These are phyloP conservation scores for Cucurbitaria berberidis DNA, from an alignment of 2,329 filamentous ascomycete genomes.

Conservation along the genomic window DNA sequence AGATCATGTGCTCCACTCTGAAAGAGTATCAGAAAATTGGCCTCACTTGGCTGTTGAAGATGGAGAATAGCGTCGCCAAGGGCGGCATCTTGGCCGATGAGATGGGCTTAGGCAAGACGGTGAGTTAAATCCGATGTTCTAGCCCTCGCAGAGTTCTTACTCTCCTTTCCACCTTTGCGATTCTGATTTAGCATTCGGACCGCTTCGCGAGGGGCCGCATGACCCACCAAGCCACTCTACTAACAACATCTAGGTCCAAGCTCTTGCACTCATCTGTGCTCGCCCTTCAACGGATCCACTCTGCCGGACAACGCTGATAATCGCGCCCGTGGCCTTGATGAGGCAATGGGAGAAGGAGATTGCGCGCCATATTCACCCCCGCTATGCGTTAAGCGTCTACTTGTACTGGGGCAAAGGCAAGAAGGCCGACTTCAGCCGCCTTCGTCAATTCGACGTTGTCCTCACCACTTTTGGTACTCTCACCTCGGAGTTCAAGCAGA, in stretches of 20 bases:
- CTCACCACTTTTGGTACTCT: conserved; percentile 80
- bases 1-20: conserved; percentile 69
- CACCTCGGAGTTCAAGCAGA: conserved; percentile 68
- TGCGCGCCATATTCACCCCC: conserved; percentile 66
- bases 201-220: background rate
- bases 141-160: too few species aligned
- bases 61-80: conserved; percentile 73
- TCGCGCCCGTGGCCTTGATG: conserved; percentile 80
- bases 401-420: conserved; percentile 70
- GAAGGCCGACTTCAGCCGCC: conserved; percentile 60
- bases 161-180: too few species aligned
- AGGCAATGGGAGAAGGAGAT: conserved; percentile 88
- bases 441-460: conserved; percentile 74
- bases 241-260: conserved; percentile 57
- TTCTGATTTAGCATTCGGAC: background rate
- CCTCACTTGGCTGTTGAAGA: conserved; percentile 75
- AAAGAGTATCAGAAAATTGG: conserved; percentile 85
- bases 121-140: conserved; percentile 46
- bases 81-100: conserved; percentile 69
- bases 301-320: conserved; percentile 77
- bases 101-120: conserved; percentile 85
- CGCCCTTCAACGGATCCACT: conserved; percentile 65
- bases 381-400: conserved; percentile 67
- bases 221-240: background rate
- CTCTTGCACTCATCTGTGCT: conserved; percentile 76